These are phyloP conservation scores for Monilinia laxa DNA, from an alignment of 2,329 filamentous ascomycete species.

Conservation along the genomic window DNA sequence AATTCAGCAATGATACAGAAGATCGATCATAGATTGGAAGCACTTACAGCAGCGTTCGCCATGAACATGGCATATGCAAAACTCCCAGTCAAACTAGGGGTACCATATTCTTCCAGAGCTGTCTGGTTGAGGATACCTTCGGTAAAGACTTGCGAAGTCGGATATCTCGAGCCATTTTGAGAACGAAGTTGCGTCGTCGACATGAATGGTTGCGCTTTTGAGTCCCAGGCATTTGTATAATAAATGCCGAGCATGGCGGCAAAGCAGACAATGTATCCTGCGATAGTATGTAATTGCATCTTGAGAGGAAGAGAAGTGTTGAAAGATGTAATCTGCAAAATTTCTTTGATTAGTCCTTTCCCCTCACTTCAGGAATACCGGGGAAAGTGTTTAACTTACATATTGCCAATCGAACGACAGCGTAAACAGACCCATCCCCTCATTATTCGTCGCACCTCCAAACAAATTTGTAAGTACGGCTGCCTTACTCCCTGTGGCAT, in stretches of 20 bases:
- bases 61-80: conserved; percentile 57
- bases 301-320: conserved; percentile 53
- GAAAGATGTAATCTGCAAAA: conserved; percentile 51
- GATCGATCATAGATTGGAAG: not conserved
- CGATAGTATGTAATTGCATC: conserved; percentile 48
- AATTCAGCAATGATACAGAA: conserved; percentile 2
- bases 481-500: conserved; percentile 33
- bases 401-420: conserved; percentile 49
- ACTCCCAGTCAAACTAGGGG: conserved; percentile 49
- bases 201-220: conserved; percentile 46
- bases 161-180: conserved; percentile 44
- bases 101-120: conserved; percentile 46
- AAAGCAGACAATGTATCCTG: conserved; percentile 51
- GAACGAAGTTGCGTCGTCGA: conserved; percentile 46
- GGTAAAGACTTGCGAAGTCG: conserved; percentile 44
- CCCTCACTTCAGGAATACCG: conserved; percentile 17
- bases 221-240: conserved; percentile 46
- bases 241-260: conserved; percentile 49
- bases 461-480: conserved; percentile 49
- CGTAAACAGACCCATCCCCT: conserved; percentile 47
- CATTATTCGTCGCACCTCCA: conserved; percentile 48
- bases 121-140: conserved; percentile 46
- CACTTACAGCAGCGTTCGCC: conserved; percentile 54
- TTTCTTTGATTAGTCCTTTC: conserved; percentile 18
- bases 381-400: conserved; percentile 40